Percentiles rank a stretch among this genome's conserved stretches.
These are phyloP conservation scores for Pseudovirgaria hyperparasitica DNA, from an alignment of 2,329 filamentous ascomycete genomes.

Conservation along the genomic window DNA sequence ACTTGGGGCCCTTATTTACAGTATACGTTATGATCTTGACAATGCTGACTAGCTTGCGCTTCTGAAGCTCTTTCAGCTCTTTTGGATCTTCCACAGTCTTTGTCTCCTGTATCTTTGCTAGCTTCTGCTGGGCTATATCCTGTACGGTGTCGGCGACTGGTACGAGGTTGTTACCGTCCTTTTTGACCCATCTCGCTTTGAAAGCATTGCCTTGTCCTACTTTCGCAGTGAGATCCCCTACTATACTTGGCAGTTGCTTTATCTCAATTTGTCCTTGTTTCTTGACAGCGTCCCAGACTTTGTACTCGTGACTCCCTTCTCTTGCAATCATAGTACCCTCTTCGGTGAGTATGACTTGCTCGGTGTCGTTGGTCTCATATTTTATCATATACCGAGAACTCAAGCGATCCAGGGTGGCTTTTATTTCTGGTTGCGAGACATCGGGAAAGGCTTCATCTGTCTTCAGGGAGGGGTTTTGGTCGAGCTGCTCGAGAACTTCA, in stretches of 20 bases:
- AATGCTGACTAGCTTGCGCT: slow-evolving; percentile 76
- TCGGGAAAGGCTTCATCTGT: slow-evolving; percentile 38
- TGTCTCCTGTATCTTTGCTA: slow-evolving; percentile 59
- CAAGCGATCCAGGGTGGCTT: slow-evolving; percentile 79
- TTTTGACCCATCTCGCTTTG: slow-evolving; percentile 58
- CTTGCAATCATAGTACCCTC: slow-evolving; percentile 65
- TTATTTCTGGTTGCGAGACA: slow-evolving; percentile 43
- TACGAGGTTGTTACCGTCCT: slow-evolving; percentile 42
- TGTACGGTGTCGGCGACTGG: slow-evolving; percentile 57
- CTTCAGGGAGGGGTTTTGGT: slow-evolving; percentile 35
- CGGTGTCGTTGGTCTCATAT: slow-evolving; percentile 71
- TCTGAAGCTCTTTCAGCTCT: slow-evolving; percentile 68
- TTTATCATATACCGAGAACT: slow-evolving; percentile 73
- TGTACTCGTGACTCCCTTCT: slow-evolving; percentile 38
- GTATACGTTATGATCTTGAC: slow-evolving; percentile 79
- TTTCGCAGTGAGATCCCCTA: slow-evolving; percentile 65
- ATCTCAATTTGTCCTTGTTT: slow-evolving; percentile 30
- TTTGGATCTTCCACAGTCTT: slow-evolving; percentile 61
- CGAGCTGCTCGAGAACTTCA: slow-evolving; percentile 64
- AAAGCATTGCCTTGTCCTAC: slow-evolving; percentile 93
- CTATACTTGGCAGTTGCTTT: slow-evolving; percentile 39
- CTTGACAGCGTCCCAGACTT: slow-evolving; percentile 36
- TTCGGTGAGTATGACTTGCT: slow-evolving; percentile 62
- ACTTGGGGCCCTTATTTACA: slow-evolving; percentile 75
- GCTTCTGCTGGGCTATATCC: slow-evolving; percentile 65